Base-by-base conservation (phyloP, 2,329 filamentous ascomycete genomes). In the Anisogramma anomala region DNA sequence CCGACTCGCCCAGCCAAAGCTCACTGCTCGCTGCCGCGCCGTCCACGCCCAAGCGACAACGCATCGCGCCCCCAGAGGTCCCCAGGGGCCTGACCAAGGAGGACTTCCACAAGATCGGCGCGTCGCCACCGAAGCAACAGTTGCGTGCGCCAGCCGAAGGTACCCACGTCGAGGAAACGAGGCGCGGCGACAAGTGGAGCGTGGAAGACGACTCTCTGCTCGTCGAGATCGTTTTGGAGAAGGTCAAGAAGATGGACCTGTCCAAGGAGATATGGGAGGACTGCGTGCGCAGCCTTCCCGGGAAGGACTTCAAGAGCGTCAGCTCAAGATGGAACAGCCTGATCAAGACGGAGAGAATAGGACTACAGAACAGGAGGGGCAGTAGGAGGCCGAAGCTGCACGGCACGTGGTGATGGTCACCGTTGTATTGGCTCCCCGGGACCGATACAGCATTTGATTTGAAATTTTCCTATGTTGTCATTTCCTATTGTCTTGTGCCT, bases 201-300 rank as follows among this genome's bases (percentile, higher is more conserved):
- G 64, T 65, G 2, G 77, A 81, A 48, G 76, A 82, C 47, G 77
- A 82, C 55, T 66, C 74, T 43, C 65, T 79, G 43, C 64, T 82
- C 2, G 73, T 82, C n/a, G 76, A 81, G 58, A 66, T 82, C 14
- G 74, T 82, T 28, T 63, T 82, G 5, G 75, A 79, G 55, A 81
- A 81, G 62, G 65, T 82, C 41, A 72, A 72, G 58, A 43, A 46
- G 19, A 43, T 46, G 33, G 44, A 46, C 15, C 65, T 82, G 17
- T 71, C 69, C 50, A 79, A 75, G 58, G 66, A 68, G 37, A 76
- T 82, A 43, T 81, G 77, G 77, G 73, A 79, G 45, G 77, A 82
- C 54, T 81, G 77, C 56, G 77, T 77, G 32, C 66, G 74, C 45
- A 76, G 66, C 49, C 62, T 82, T 6, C 44, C 44, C 6, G 77